These are phyloP conservation scores for Neopestalotiopsis sp. DNA, from an alignment of 2,329 filamentous ascomycete genomes.

Conservation along the genomic window DNA sequence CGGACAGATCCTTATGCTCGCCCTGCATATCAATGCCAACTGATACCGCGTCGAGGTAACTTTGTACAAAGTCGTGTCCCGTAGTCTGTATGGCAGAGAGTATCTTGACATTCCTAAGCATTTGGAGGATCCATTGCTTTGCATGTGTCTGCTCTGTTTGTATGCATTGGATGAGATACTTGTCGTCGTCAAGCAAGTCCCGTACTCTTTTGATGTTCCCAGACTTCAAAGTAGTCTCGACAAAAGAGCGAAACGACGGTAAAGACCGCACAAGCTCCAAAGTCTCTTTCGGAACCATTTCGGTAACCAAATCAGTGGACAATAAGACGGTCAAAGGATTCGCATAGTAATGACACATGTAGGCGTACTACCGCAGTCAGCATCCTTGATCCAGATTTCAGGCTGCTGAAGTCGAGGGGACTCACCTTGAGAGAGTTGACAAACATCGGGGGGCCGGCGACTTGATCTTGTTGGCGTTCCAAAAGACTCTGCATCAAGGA, in stretches of 20 bases:
- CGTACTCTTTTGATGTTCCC: slow-evolving; percentile 49
- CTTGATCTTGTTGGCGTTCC: slow-evolving; percentile 76
- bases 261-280: slow-evolving; percentile 71
- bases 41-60: slow-evolving; percentile 67
- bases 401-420: neutral
- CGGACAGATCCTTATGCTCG: slow-evolving; percentile 58
- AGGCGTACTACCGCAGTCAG: slow-evolving; percentile 65
- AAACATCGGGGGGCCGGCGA: slow-evolving; percentile 76
- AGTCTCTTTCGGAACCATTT: slow-evolving; percentile 61
- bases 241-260: slow-evolving; percentile 67
- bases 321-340: slow-evolving; percentile 74
- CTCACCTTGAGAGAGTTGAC: slow-evolving; percentile 70
- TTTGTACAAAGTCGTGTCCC: slow-evolving; percentile 48
- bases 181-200: slow-evolving; percentile 64
- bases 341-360: slow-evolving; percentile 86
- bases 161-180: slow-evolving; percentile 48
- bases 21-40: slow-evolving; percentile 56
- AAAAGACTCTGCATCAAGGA: slow-evolving; percentile 66
- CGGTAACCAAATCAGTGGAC: slow-evolving; percentile 35
- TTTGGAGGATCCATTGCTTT: slow-evolving; percentile 42
- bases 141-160: slow-evolving; percentile 42
- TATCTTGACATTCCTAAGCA: slow-evolving; percentile 57
- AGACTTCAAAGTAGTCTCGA: slow-evolving; percentile 54
- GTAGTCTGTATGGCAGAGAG: slow-evolving; percentile 40
- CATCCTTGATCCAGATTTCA: neutral